Conservation (phyloP, 1,284 basidiomycete genomes). For the Pseudozyma thailandica region DNA sequence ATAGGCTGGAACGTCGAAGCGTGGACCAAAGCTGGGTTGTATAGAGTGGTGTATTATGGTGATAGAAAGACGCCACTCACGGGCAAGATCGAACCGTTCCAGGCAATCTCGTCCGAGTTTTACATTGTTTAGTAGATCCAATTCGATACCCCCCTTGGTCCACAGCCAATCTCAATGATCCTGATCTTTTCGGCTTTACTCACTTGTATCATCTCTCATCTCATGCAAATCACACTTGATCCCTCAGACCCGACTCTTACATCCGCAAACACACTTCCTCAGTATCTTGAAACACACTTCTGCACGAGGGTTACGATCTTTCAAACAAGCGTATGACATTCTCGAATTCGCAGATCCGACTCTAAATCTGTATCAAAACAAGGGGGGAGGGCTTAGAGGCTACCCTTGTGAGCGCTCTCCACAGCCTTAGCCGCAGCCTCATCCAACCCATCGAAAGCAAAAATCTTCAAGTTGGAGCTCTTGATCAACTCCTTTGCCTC, state of each 20-base stretch:
- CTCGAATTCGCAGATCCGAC: no score
- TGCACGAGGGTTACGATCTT: no score
- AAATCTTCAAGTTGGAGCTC: conserved; percentile 82
- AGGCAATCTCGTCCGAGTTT: conserved; percentile 26
- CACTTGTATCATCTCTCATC: no score
- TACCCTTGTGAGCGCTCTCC: conserved; percentile 46
- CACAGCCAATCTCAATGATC: no score
- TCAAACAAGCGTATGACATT: no score
- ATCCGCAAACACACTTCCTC: no score
- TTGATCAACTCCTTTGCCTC: conserved; percentile 85
- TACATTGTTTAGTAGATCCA: conserved; percentile 39
- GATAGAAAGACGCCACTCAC: conserved; percentile 76
- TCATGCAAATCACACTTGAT: no score
- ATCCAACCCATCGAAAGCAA: conserved; percentile 48
- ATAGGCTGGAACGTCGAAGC: conserved; percentile 54
- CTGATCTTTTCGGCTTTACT: no score
- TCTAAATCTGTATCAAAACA: background rate
- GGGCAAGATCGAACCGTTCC: conserved; percentile 40
- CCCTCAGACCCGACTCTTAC: no score
- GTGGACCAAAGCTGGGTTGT: conserved; percentile 74
- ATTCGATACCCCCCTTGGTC: no score
- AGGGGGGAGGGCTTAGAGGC: no score
- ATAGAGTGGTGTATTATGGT: conserved; percentile 79
- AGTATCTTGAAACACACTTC: no score
- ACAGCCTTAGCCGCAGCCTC: conserved; percentile 53